A percentile compares a stretch with the other conserved stretches of the same genome.
Conservation (phyloP, 148 eudicot species). For the Pouteria glomerata region DNA sequence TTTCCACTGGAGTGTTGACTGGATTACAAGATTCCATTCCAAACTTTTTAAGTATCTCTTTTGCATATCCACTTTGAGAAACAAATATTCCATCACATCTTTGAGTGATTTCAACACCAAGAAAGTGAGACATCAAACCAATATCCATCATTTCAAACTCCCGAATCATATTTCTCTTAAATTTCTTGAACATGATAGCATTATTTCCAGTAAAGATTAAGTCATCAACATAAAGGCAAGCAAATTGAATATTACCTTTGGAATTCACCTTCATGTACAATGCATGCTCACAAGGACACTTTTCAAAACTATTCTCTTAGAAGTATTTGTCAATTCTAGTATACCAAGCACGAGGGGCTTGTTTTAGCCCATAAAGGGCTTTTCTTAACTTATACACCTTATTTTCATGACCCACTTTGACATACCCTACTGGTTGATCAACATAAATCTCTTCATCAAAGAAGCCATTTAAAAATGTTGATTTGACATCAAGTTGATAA, state of each 20-base stretch:
- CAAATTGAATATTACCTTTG: neutral
- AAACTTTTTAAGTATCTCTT: neutral
- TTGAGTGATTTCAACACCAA: neutral
- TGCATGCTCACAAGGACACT: neutral
- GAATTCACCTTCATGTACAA: neutral
- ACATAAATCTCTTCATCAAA: neutral
- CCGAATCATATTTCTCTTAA: neutral
- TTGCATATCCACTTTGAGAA: neutral
- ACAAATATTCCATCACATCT: neutral
- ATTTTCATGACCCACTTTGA: neutral
- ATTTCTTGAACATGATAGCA: neutral
- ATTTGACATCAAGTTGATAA: neutral
- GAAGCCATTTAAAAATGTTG: neutral
- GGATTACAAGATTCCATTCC: neutral
- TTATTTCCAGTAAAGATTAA: neutral
- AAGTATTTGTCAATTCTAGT: neutral
- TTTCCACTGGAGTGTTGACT: neutral
- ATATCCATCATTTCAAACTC: neutral
- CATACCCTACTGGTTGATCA: neutral
- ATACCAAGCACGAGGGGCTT: neutral
- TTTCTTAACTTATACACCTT: neutral
- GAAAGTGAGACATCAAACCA: neutral
- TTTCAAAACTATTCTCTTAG: no score
- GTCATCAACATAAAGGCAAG: neutral
- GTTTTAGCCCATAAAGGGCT: neutral